Conservation (phyloP, 2,329 filamentous ascomycete genomes). For the Trichoderma hamatum region DNA sequence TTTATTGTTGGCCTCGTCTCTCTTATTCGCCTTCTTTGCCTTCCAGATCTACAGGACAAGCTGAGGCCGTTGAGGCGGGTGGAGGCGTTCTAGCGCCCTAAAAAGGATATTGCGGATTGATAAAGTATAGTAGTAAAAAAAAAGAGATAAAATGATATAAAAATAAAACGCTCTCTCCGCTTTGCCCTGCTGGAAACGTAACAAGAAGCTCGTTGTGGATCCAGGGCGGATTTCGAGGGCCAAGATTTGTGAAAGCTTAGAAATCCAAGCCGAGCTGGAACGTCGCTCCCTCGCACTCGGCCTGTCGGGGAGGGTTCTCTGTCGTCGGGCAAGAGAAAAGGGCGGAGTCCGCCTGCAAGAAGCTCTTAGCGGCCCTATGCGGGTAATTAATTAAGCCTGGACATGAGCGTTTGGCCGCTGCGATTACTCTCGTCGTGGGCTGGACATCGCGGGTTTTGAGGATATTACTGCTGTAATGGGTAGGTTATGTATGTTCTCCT, state of each 20-base stretch:
- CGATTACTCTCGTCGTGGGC: not conserved
- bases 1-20: not conserved
- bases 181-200: conserved; percentile 10
- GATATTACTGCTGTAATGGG: not conserved
- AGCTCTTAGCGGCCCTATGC: not conserved
- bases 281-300: conserved; percentile 21
- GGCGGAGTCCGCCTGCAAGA: not conserved
- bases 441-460: not conserved
- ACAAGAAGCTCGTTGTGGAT: not conserved
- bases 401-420: no score
- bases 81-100: not conserved
- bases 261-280: conserved; percentile 24
- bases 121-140: not conserved
- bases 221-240: not conserved
- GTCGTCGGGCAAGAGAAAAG: not conserved
- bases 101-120: not conserved
- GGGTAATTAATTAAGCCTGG: not conserved
- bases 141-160: not conserved
- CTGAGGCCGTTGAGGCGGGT: conserved; percentile 1
- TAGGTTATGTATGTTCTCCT: not conserved
- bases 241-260: conserved; percentile 25
- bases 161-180: conserved; percentile 2
- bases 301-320: conserved; percentile 7
- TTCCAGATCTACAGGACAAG: not conserved
- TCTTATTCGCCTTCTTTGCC: not conserved